Conservation (phyloP, 2,329 filamentous ascomycete species). For the Ascochyta viciae-villosae region DNA sequence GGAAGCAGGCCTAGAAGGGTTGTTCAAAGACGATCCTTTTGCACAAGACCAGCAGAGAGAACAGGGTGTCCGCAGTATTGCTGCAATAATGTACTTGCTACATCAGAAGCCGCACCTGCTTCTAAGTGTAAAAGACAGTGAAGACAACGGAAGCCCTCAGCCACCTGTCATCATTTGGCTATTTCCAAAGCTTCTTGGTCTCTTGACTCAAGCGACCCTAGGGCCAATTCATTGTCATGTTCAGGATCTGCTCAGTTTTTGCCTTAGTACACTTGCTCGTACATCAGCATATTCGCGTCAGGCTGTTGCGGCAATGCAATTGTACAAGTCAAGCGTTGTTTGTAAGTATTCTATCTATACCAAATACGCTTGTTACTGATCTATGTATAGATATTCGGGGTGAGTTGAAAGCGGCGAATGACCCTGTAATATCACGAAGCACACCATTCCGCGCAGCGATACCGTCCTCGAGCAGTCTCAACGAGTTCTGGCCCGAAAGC, state of each 20-base stretch:
- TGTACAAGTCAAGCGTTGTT: slow-evolving; percentile 52
- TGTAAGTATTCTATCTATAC: slow-evolving; percentile 37
- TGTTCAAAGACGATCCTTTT: slow-evolving; percentile 73
- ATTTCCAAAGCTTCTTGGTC: slow-evolving; percentile 58
- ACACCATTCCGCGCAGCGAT: slow-evolving; percentile 40
- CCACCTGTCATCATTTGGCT: slow-evolving; percentile 63
- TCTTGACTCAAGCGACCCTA: slow-evolving; percentile 54
- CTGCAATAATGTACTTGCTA: slow-evolving; percentile 77
- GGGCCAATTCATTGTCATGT: slow-evolving; percentile 50
- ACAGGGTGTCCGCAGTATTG: slow-evolving; percentile 74
- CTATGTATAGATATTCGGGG: slow-evolving; percentile 53
- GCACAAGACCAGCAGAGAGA: slow-evolving; percentile 63
- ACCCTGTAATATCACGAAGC: slow-evolving; percentile 14
- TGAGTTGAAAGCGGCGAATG: slow-evolving; percentile 49
- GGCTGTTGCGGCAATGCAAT: slow-evolving; percentile 40
- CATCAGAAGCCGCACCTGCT: slow-evolving; percentile 77
- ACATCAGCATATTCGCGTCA: slow-evolving; percentile 47
- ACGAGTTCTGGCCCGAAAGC: slow-evolving; percentile 48
- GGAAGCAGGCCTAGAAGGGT: slow-evolving; percentile 76
- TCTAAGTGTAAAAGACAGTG: slow-evolving; percentile 41
- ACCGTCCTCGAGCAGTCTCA: slow-evolving; percentile 51
- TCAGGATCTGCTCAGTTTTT: slow-evolving; percentile 45
- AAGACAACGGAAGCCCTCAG: slow-evolving; percentile 39
- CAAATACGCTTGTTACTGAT: slow-evolving; percentile 5
- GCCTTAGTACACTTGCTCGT: slow-evolving; percentile 46